These are phyloP conservation scores for Xylariaceae sp. DNA, from an alignment of 2,329 filamentous ascomycete species.

Conservation along the genomic window DNA sequence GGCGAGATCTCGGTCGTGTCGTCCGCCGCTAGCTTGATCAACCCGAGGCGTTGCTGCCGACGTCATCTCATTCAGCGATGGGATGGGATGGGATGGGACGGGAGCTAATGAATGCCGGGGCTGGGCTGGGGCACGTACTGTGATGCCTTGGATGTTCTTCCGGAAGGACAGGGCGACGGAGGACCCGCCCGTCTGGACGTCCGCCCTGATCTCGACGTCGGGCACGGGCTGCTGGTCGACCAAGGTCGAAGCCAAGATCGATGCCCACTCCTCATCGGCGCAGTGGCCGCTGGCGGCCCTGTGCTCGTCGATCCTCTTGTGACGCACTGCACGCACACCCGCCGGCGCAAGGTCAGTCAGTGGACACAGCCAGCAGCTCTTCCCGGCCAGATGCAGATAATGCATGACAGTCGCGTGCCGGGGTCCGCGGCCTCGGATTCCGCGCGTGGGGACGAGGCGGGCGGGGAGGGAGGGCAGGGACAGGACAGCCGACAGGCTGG, in stretches of 20 bases:
- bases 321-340: constrained; percentile 45
- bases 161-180: constrained; percentile 56
- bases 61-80: background rate
- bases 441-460: constrained; percentile 2
- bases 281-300: constrained; percentile 47
- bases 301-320: constrained; percentile 45
- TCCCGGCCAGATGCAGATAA: constrained; percentile 6
- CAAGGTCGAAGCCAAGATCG: constrained; percentile 50
- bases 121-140: constrained; percentile 36
- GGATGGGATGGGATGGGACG: too few species aligned
- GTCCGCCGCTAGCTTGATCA: constrained; percentile 47
- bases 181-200: constrained; percentile 41
- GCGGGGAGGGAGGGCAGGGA: constrained; percentile 1
- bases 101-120: too few species aligned
- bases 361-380: too few species aligned
- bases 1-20: constrained; percentile 51
- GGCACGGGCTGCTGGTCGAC: constrained; percentile 39
- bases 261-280: constrained; percentile 58
- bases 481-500: too few species aligned
- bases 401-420: constrained; percentile 17
- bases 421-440: constrained; percentile 7
- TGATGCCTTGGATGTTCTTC: constrained; percentile 61
- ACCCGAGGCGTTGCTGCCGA: constrained; percentile 59
- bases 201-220: constrained; percentile 53
- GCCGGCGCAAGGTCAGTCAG: constrained; percentile 13